phyloP scores from a whole-genome alignment of 2,329 filamentous ascomycete species.

The Podosphaera aphanis region DNA sequence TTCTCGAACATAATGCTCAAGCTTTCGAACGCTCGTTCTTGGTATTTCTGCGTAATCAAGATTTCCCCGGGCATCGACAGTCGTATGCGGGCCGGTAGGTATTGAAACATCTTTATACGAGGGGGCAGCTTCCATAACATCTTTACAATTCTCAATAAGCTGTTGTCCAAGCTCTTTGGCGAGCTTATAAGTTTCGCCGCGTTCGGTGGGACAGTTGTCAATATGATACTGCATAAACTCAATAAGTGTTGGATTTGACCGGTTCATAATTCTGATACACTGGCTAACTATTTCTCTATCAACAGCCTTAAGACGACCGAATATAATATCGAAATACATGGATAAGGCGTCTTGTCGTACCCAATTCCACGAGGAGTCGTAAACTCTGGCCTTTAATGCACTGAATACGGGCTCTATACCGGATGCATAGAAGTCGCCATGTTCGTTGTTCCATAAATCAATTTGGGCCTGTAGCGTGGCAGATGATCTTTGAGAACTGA shows the following conservation, averaged over 20 bases:
- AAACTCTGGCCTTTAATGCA: constrained; percentile 77
- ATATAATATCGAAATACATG: constrained; percentile 99
- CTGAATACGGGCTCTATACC: constrained; percentile 92
- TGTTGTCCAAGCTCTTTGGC: constrained; percentile 83
- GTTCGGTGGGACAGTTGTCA: constrained; percentile 89
- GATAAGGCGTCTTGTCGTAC: constrained; percentile 85
- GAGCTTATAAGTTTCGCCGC: constrained; percentile 93
- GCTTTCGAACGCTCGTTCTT: constrained; percentile 72
- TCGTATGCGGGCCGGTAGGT: constrained; percentile 77
- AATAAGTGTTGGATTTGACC: constrained; percentile 80
- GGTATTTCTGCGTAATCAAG: constrained; percentile 78
- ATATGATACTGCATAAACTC: constrained; percentile 99
- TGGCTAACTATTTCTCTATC: constrained; percentile 96
- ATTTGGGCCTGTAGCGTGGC: constrained; percentile 77
- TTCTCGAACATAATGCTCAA: constrained; percentile 94
- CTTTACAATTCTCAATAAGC: constrained; percentile 93
- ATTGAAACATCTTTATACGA: constrained; percentile 91
- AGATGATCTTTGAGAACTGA: constrained; percentile 65
- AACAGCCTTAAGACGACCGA: constrained; percentile 74
- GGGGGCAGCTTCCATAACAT: constrained; percentile 61
- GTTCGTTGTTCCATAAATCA: constrained; percentile 84
- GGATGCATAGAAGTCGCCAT: constrained; percentile 85
- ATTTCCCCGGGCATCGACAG: constrained; percentile 78
- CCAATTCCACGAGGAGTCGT: constrained; percentile 99
- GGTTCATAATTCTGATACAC: constrained; percentile 98